A percentile compares a stretch with the other conserved stretches of the same genome.
Evolutionary conservation across 345 rosid species (phyloP).

Genomic region (Boechera stricta): DNA sequence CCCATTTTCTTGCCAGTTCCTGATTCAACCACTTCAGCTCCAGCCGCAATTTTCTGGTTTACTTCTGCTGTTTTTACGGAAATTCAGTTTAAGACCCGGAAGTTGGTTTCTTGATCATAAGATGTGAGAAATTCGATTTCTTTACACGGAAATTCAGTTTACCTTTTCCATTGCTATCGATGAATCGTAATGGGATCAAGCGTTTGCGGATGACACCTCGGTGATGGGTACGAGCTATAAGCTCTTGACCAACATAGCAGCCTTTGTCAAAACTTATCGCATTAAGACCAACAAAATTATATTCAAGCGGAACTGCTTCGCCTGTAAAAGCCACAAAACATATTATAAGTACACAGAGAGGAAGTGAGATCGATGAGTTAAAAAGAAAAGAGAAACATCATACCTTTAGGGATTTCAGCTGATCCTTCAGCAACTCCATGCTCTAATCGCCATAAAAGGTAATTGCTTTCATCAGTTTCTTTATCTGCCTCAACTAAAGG

Average conservation of each 20-base stretch:
- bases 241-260: constrained; percentile 95
- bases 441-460: constrained; percentile 74
- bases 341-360: neutral
- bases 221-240: constrained; percentile 91
- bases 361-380: neutral
- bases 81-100: neutral
- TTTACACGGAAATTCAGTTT: neutral
- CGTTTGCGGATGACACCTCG: constrained; percentile 89
- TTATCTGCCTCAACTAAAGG: constrained; percentile 81
- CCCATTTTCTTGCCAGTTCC: constrained; percentile 74
- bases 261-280: constrained; percentile 97
- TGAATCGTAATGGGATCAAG: constrained; percentile 70
- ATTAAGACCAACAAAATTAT: constrained; percentile 81
- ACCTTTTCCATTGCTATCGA: constrained; percentile 66
- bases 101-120: neutral
- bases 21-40: constrained; percentile 66
- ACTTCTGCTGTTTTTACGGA: constrained; percentile 47
- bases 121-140: neutral
- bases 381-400: neutral
- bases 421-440: constrained; percentile 94
- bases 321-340: constrained; percentile 50
- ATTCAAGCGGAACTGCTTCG: constrained; percentile 92
- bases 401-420: constrained; percentile 85
- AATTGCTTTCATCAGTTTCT: constrained; percentile 77
- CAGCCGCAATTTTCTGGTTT: constrained; percentile 61